Evolutionary conservation across 1,284 basidiomycete species (phyloP), one percentile per base, ranked within the genome.

Genomic region (Ceratobasidium sp.): DNA sequence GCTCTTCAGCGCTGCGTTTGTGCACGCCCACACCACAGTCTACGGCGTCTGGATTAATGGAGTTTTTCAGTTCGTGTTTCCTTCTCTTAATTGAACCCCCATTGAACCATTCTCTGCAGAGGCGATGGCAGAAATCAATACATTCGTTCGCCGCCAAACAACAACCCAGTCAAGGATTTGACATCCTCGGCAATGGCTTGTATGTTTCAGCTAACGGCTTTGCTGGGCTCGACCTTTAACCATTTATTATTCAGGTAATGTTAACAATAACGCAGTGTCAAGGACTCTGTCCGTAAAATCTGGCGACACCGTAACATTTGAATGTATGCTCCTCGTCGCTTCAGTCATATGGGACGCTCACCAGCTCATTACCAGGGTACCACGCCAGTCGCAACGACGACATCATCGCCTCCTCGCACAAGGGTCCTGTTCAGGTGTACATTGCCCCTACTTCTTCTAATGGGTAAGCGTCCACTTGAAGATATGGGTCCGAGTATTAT

Each of bases 1-100:
- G 30, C 63, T 66, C 23, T 43, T 66, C 16, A 66, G 63, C 50
- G 63, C 63, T 18, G 63, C 49, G 18, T 66, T 66, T 41, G 63
- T 66, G 13, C 26, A 46, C 49, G 63, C 63, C 41, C 63, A 66
- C 49, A 54, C 63, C 5, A 66, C 63, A 28, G 63, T 66, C 49
- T 66, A 66, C n/a, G 70, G 70, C 18, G 55, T 63, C 14, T 72
- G 70, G 70, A 63, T 72, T 23, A 72, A 72, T 32, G 70, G 70
- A 11, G 55, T 62, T 32, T 72, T 72, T 21, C 55, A 72, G 70
- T 72, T n/a, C n/a, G 70, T 62, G 30, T 23, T 11, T 14, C 16
- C 28, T 6, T 30, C 18, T 6, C 14, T 14, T 3, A 16, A 8
- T 9, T 26, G 28, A 14, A 11, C 9, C 26, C 32, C n/a, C 14